A percentile compares a stretch with the other conserved stretches of the same genome.
These are phyloP conservation scores for Coemansia sp. DNA, from an alignment of 192 early-diverging fungal genomes.

Conservation along the genomic window DNA sequence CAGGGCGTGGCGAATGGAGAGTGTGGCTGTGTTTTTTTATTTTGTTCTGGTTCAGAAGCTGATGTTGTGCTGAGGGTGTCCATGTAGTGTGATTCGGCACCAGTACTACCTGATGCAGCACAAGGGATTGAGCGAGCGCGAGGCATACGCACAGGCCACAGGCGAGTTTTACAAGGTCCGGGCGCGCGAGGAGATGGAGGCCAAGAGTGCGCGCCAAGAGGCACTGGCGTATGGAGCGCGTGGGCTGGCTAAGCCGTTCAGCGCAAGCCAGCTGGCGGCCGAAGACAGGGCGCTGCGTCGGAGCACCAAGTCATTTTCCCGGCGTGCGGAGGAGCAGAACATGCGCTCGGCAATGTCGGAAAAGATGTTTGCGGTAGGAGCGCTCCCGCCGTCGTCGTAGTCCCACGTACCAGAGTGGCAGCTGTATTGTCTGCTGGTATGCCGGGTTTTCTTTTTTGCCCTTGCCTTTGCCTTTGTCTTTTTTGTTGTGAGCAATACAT, in stretches of 20 bases:
- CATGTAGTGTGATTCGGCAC: slow-evolving; percentile 72
- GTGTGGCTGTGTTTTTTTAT: neutral
- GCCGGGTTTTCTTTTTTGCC: neutral
- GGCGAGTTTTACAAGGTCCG: slow-evolving; percentile 78
- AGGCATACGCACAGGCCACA: slow-evolving; percentile 78
- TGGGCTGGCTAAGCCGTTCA: slow-evolving; percentile 44
- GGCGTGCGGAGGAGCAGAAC: slow-evolving; percentile 30
- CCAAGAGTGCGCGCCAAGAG: slow-evolving; percentile 63
- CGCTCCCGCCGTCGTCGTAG: neutral
- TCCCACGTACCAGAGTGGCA: neutral
- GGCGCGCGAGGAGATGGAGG: slow-evolving; percentile 72
- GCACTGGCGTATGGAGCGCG: slow-evolving; percentile 47
- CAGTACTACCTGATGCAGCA: slow-evolving; percentile 74
- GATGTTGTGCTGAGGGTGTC: neutral
- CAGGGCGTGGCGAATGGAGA: neutral
- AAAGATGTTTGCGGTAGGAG: slow-evolving; percentile 34
- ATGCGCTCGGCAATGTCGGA: slow-evolving; percentile 27
- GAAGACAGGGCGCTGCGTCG: slow-evolving; percentile 25
- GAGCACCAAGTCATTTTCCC: slow-evolving; percentile 16
- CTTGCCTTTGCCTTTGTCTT: slow-evolving; percentile 2
- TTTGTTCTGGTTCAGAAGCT: neutral
- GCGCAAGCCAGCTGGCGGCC: slow-evolving; percentile 23
- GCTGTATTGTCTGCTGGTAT: neutral
- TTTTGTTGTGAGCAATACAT: neutral
- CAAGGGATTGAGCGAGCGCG: slow-evolving; percentile 62